Evolutionary conservation across 1,139 yeast genomes (phyloP).

Genomic region (Saccharomyces hybrid): DNA sequence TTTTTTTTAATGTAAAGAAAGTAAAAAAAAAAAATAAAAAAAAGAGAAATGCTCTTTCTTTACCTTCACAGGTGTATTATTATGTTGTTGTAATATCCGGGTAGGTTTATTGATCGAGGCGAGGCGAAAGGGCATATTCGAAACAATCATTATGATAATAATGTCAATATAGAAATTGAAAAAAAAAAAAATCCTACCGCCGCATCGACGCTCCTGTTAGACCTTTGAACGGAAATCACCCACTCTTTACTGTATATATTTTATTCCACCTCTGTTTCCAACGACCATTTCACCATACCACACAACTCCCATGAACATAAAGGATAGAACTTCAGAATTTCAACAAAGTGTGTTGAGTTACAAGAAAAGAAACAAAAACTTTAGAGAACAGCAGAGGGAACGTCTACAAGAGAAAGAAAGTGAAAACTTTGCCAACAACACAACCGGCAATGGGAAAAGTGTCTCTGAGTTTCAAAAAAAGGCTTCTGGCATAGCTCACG

Average conservation of each 20-base stretch:
- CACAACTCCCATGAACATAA: constrained; percentile 23
- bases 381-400: neutral
- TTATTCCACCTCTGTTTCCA: neutral
- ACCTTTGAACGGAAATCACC: neutral
- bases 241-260: neutral
- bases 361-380: constrained; percentile 20
- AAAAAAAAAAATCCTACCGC: neutral
- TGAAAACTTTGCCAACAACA: neutral
- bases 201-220: neutral
- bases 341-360: constrained; percentile 30
- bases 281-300: neutral
- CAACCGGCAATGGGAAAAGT: neutral
- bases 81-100: neutral
- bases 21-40: neutral
- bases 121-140: neutral
- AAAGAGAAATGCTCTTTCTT: neutral
- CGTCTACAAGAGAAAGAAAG: neutral
- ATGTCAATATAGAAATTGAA: neutral
- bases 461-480: constrained; percentile 61
- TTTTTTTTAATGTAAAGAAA: neutral
- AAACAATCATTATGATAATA: neutral
- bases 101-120: neutral
- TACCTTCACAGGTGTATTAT: neutral
- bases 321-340: constrained; percentile 32
- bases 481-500: constrained; percentile 82